These are phyloP conservation scores for Astrocystis sublimbata DNA, from an alignment of 495 filamentous ascomycete species.

Conservation along the genomic window DNA sequence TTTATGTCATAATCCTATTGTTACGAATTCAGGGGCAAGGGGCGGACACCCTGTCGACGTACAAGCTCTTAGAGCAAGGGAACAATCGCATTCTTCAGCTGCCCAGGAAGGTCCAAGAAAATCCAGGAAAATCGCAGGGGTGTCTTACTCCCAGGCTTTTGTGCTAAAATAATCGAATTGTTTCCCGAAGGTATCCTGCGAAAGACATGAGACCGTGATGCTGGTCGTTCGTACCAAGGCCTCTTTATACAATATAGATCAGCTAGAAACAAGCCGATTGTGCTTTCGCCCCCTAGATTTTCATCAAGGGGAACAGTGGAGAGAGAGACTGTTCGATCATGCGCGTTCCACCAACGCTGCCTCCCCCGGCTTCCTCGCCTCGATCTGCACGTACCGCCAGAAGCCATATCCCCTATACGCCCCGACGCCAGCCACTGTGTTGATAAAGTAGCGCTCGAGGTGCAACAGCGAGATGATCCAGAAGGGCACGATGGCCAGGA, in stretches of 20 bases:
- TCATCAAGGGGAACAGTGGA: no score
- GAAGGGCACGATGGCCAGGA: conserved; percentile 11
- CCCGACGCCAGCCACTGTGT: conserved; percentile 31
- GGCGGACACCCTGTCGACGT: no score
- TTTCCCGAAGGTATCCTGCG: no score
- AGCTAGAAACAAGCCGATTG: not conserved
- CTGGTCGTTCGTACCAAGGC: no score
- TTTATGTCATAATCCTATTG: no score
- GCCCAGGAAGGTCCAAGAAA: not conserved
- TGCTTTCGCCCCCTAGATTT: no score
- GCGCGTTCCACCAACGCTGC: not conserved
- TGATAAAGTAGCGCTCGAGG: conserved; percentile 28
- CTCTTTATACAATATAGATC: not conserved
- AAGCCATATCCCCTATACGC: conserved; percentile 22
- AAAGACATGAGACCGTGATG: no score
- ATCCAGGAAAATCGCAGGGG: no score
- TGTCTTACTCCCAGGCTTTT: not conserved
- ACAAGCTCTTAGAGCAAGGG: no score
- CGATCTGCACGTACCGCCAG: conserved; percentile 34
- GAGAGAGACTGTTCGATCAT: no score
- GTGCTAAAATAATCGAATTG: not conserved
- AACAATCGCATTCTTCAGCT: not conserved
- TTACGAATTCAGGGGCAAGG: no score
- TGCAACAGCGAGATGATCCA: conserved; percentile 8
- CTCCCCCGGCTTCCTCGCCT: conserved; percentile 33